Evolutionary conservation across 1,284 basidiomycete species (phyloP), one percentile per base, ranked within the genome.

Genomic region (Fistulinella cinereoalba): DNA sequence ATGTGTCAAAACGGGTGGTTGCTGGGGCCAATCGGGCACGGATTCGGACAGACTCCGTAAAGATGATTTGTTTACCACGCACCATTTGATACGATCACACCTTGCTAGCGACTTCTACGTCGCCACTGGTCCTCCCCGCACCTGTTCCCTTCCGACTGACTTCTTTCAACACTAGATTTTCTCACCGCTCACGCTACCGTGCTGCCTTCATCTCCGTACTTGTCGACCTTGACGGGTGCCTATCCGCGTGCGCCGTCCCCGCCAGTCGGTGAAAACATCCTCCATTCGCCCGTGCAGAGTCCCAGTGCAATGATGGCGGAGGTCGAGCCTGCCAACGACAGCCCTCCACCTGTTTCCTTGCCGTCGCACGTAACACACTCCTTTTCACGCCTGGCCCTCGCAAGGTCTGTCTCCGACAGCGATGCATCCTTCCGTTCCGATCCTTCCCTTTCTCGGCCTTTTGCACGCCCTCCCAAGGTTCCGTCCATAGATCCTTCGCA

Each of bases 401-500:
- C 64, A 24, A 61, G 67, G 46, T 66, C 69, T 37, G 62, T 58
- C 6, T 70, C 71, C 16, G 70, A 71, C 33, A 57, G 67, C 33
- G 75, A 77, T 25, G 59, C 69, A 47, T 64, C 61, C 37, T 61
- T 66, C 46, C 62, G 62, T 36, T 67, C 66, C 36, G 71, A 75
- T 49, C 58, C 67, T 33, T 65, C 65, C 43, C 67, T 65, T 47
- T 66, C 64, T 24, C 65, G 55, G 22, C 65, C 65, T 48, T 75
- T 75, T 55, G 66, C 71, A 43, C 73, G 73, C 39, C 76, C 75
- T 29, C 71, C 75, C 22, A 76, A 76, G 54, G 60, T 62, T 28
- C 53, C 72, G 43, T 56, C 68, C 13, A 68, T 82, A 39, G 83
- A 86, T 64, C 81, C 84, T 23, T 72, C 77, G 4, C 80, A 78